Evolutionary conservation across 139 green algal genomes (phyloP).

Genomic region (Parachlorella kessleri): DNA sequence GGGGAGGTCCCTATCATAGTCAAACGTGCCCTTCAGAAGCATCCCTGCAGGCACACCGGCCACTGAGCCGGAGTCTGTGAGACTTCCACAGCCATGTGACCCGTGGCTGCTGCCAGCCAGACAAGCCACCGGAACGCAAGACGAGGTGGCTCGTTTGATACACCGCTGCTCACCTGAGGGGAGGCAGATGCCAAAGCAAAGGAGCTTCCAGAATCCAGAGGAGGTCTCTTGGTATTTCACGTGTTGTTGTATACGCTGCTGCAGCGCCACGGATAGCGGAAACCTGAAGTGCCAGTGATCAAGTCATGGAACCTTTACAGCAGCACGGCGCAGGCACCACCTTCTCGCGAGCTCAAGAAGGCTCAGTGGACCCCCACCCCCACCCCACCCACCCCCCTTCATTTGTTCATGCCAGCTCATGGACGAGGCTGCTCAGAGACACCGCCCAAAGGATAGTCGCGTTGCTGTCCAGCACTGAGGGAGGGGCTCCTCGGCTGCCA

Average conservation of each 20-base stretch:
- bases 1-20: neutral
- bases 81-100: neutral
- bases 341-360: too few relatives aligned
- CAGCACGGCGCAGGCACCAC: too few relatives aligned
- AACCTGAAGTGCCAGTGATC: neutral
- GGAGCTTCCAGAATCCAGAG: neutral
- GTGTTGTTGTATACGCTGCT: neutral
- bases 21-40: neutral
- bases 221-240: neutral
- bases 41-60: neutral
- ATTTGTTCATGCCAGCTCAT: neutral
- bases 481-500: too few relatives aligned
- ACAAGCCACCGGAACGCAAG: neutral
- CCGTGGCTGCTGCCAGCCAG: neutral
- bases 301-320: too few relatives aligned
- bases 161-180: neutral
- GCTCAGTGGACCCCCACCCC: too few relatives aligned
- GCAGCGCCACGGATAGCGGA: neutral
- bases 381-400: neutral
- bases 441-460: neutral
- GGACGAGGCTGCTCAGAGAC: neutral
- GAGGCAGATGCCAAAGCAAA: neutral
- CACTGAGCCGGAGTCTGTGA: too few relatives aligned
- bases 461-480: neutral
- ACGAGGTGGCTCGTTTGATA: neutral